Evolutionary conservation across 2,329 filamentous ascomycete species (phyloP).

Genomic region (Aspergillus tanneri): DNA sequence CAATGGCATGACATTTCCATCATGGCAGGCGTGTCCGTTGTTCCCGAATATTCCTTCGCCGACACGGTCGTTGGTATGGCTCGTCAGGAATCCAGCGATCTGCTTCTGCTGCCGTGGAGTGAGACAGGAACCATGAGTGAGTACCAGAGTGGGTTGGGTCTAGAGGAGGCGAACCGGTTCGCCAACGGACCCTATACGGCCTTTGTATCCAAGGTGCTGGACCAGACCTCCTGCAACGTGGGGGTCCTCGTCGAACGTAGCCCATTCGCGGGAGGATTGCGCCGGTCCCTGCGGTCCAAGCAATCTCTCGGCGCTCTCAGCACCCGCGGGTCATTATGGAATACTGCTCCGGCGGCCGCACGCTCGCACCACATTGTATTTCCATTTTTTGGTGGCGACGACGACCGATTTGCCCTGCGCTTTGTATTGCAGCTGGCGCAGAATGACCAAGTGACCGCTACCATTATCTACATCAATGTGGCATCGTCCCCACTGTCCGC

Average conservation of each 20-base stretch:
- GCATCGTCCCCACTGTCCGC: slow-evolving; percentile 9
- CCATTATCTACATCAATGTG: slow-evolving; percentile 62
- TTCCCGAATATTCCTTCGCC: slow-evolving; percentile 74
- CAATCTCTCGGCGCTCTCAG: slow-evolving; percentile 59
- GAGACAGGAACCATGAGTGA: slow-evolving; percentile 76
- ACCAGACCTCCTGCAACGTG: slow-evolving; percentile 63
- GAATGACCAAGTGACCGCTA: slow-evolving; percentile 75
- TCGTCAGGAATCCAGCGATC: slow-evolving; percentile 66
- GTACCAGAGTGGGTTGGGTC: slow-evolving; percentile 51
- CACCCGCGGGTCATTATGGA: slow-evolving; percentile 59
- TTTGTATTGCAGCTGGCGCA: slow-evolving; percentile 81
- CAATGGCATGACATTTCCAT: slow-evolving; percentile 80
- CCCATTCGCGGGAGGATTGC: slow-evolving; percentile 45
- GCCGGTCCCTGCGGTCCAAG: slow-evolving; percentile 19
- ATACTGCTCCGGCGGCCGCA: slow-evolving; percentile 57
- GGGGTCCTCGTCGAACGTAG: slow-evolving; percentile 78
- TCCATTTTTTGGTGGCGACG: slow-evolving; percentile 79
- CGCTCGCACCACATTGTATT: slow-evolving; percentile 81
- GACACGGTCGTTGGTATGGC: slow-evolving; percentile 72
- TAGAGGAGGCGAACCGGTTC: slow-evolving; percentile 58
- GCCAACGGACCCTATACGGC: slow-evolving; percentile 63
- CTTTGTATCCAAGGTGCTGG: slow-evolving; percentile 70
- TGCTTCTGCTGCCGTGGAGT: slow-evolving; percentile 86
- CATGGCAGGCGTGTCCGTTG: slow-evolving; percentile 75
- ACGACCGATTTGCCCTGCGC: slow-evolving; percentile 76